Conservation (phyloP, 2,329 filamentous ascomycete genomes). For the Fusarium camptoceras region DNA sequence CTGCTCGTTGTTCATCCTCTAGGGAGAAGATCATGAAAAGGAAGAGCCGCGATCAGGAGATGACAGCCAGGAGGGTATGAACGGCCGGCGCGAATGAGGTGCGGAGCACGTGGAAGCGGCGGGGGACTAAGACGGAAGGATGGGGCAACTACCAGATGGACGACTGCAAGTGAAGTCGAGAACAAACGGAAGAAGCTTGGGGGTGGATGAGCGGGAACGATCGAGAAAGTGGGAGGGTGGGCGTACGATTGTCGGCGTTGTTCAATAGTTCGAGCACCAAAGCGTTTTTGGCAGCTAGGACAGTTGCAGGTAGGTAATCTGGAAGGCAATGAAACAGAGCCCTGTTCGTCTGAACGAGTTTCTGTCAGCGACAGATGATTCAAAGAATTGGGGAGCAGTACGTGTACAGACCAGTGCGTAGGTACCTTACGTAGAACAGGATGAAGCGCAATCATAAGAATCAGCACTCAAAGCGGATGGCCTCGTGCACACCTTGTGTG, state of each 20-base stretch:
- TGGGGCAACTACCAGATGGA: slow-evolving; percentile 25
- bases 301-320: slow-evolving; percentile 7
- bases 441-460: slow-evolving; percentile 10
- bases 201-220: slow-evolving; percentile 29
- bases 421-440: slow-evolving; percentile 1
- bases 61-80: slow-evolving; percentile 32
- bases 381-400: slow-evolving; percentile 7
- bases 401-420: not conserved
- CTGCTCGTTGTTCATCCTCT: slow-evolving; percentile 49
- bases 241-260: slow-evolving; percentile 24
- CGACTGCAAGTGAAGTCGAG: slow-evolving; percentile 34
- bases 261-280: slow-evolving; percentile 18
- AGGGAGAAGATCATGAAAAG: slow-evolving; percentile 42
- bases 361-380: slow-evolving; percentile 21
- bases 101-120: slow-evolving; percentile 42
- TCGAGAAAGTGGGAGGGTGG: slow-evolving; percentile 25
- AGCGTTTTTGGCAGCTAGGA: slow-evolving; percentile 21
- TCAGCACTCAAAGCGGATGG: slow-evolving; percentile 22
- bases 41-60: slow-evolving; percentile 39
- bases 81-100: slow-evolving; percentile 34
- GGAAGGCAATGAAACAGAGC: slow-evolving; percentile 4
- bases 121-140: slow-evolving; percentile 29
- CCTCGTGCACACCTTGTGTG: slow-evolving; percentile 17
- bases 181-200: slow-evolving; percentile 26
- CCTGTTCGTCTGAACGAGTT: slow-evolving; percentile 4